These are phyloP conservation scores for Phytophthora chlamydospora DNA, from an alignment of 352 stramenopile species.

Conservation along the genomic window DNA sequence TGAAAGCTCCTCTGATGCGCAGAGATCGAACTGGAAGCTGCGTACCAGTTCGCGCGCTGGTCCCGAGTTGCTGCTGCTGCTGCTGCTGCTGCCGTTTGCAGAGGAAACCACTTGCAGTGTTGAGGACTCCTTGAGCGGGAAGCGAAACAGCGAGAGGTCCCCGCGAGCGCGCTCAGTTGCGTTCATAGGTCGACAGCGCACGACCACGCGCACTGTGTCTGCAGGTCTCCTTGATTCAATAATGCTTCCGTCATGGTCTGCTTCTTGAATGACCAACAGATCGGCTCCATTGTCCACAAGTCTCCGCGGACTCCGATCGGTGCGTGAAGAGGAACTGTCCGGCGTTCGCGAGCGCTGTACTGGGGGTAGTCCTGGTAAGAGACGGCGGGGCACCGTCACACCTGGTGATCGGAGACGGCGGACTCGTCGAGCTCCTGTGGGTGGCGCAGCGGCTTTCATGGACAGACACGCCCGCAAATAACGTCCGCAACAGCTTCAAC, in stretches of 20 bases:
- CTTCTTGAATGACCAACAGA: slow-evolving; percentile 10
- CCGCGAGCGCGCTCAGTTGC: slow-evolving; percentile 47
- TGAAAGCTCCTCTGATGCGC: slow-evolving; percentile 62
- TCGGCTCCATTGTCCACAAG: slow-evolving; percentile 7
- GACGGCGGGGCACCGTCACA: slow-evolving; percentile 6
- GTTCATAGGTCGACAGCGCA: slow-evolving; percentile 74
- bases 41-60: slow-evolving; percentile 65
- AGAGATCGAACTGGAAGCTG: slow-evolving; percentile 82
- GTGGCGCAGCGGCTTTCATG: slow-evolving; percentile 26
- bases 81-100: slow-evolving; percentile 25
- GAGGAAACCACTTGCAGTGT: slow-evolving; percentile 67
- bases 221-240: slow-evolving; percentile 1
- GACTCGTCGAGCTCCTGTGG: slow-evolving; percentile 10
- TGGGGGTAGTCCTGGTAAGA: slow-evolving; percentile 5
- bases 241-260: not conserved
- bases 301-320: slow-evolving; percentile 11
- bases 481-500: slow-evolving; percentile 13
- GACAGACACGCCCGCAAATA: slow-evolving; percentile 23
- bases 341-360: slow-evolving; percentile 14
- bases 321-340: slow-evolving; percentile 3
- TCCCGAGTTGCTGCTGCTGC: not conserved
- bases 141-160: slow-evolving; percentile 63
- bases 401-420: slow-evolving; percentile 24
- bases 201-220: slow-evolving; percentile 61
- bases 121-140: slow-evolving; percentile 45